Base-by-base conservation (phyloP, 306 rosid species). In the Glycine soja region DNA sequence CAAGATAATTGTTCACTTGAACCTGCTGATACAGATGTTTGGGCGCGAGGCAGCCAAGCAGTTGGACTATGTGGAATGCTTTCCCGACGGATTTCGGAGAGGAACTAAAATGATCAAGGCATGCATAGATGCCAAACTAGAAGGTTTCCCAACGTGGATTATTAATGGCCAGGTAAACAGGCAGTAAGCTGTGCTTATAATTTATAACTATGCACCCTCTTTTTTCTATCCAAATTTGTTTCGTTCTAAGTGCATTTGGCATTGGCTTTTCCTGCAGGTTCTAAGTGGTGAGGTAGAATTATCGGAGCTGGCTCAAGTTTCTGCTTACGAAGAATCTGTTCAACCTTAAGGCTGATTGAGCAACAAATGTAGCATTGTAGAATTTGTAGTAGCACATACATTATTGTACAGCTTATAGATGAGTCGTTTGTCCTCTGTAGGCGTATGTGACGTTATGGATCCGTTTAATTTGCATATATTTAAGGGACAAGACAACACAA, bases 101-200 rank as follows among this genome's bases (percentile, higher is more conserved):
- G 98, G 98, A 85, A 91, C 90, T 54, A 85, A 71, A 82, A 91
- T 95, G 89, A 86, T 59, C 16, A 90, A 88, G 82, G 88, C 89
- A 70, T 95, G 99, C 74, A 2, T 83, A 76, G 96, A 86, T 4
- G 92, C 83, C 70, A 80, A 84, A 79, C 84, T 95, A 65, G 97
- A 92, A 81, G 99, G 99, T 83, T 95, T 95, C 70, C 99, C 99
- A 8, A 88, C 92, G 0, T 92, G 99, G 98, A 81, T 86, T 80
- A 93, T 93, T 13, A 92, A 92, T 61, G 98, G 94, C 15, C 81
- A 92, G 97, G 99, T 93, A 82, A 77, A 84, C 81, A 77, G 52
- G 54, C 56, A 65, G 11, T 70, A 45, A 19, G 67, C 32, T 54
- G 82, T 51, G 61, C 64, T 42, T 65, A 12, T 38, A 4, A 4